Evolutionary conservation across 225 moss, liverwort and hornwort species (phyloP), one percentile per base, ranked within the genome.

Genomic region (Polytrichum commune): DNA sequence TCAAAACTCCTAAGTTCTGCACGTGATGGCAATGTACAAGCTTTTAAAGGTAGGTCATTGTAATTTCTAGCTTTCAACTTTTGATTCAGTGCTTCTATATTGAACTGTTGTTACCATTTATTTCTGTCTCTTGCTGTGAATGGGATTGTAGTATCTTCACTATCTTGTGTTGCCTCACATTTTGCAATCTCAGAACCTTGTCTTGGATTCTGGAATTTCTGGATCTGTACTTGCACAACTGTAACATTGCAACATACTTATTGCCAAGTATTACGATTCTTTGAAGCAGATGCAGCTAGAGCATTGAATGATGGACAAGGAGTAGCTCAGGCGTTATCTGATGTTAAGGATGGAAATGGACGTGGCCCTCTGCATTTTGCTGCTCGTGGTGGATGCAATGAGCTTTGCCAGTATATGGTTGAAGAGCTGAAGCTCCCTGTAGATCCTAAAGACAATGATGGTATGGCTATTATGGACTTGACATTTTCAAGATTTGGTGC

Each of bases 291-390:
- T 30, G 81, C 69, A 55, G 92, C 92, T 7, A 80, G 67, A 56
- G 63, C 66, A 46, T 67, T 98, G 66, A 82, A 84, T 22, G 90
- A 90, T 55, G 92, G 92, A 77, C 75, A 98, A 1, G 97, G 92
- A 63, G 65, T 91, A 61, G 82, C 69, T 19, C n/a, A 84, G 67
- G 87, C 91, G 20, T 63, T 98, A 63, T 73, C 76, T 62, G 88
- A 82, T 71, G 90, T 98, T 24, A 95, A 90, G 73, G 97, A 98
- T 86, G 97, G 80, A 67, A 94, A 98, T 71, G 91, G 88, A 68
- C 92, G 97, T 26, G 95, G 97, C 18, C 76, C 92, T 54, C 79
- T 95, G 60, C 95, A 95, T 76, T 98, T 98, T 67, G 97, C 95
- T 63, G 91, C 97, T 27, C 83, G 91, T 10, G 85, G 92, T 54